phyloP scores from a whole-genome alignment of 1,284 basidiomycete genomes.

The Rhodotorula sp. region DNA sequence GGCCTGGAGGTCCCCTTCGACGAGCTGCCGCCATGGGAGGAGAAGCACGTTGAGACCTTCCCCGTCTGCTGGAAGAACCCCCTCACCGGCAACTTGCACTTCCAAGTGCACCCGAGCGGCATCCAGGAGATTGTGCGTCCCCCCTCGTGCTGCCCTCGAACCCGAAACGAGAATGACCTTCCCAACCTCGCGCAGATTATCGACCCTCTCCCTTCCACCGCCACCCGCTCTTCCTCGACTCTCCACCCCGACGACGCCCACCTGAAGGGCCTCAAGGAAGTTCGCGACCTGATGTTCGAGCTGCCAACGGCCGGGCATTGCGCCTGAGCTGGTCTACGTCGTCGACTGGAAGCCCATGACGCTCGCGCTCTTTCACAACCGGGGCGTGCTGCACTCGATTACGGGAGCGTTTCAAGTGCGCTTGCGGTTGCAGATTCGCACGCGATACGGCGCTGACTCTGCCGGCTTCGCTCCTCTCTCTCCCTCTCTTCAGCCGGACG shows the following conservation, averaged over 20 bases:
- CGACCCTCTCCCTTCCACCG: constrained; percentile 61
- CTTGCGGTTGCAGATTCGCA: too few species aligned
- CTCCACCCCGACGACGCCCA: constrained; percentile 72
- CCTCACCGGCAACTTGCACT: constrained; percentile 67
- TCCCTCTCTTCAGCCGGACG: constrained; percentile 33
- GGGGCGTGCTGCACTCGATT: constrained; percentile 48
- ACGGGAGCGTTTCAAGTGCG: constrained; percentile 40
- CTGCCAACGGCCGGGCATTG: constrained; percentile 80
- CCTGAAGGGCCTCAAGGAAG: constrained; percentile 65
- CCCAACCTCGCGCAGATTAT: constrained; percentile 49
- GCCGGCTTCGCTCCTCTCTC: not conserved
- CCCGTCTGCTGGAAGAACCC: constrained; percentile 82
- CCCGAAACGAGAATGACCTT: constrained; percentile 49
- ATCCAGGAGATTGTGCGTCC: constrained; percentile 37
- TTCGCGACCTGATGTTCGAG: constrained; percentile 68
- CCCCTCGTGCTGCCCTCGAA: constrained; percentile 58
- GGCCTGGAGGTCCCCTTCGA: constrained; percentile 58
- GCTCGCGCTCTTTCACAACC: constrained; percentile 57
- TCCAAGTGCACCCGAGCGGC: constrained; percentile 56
- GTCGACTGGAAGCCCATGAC: constrained; percentile 64
- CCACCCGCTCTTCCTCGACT: constrained; percentile 54
- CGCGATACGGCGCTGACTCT: too few species aligned
- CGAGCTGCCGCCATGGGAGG: constrained; percentile 70
- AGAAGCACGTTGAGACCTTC: constrained; percentile 65
- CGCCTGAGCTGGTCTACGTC: constrained; percentile 55